Evolutionary conservation across 805 yeast species (phyloP), one percentile per base, ranked within the genome.

Genomic region (Wickerhamomyces mucosus): DNA sequence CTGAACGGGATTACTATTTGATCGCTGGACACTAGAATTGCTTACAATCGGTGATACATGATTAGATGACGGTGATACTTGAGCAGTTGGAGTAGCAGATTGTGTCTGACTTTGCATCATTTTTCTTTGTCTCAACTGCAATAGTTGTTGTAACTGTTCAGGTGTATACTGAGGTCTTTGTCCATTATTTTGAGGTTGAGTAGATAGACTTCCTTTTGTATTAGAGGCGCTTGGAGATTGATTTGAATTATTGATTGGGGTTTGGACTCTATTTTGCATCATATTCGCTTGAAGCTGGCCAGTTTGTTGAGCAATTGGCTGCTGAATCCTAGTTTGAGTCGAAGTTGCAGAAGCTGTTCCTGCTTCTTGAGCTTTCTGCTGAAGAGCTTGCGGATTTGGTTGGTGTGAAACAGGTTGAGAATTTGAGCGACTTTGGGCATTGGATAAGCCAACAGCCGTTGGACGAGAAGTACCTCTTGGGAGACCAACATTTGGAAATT

Each of bases 111-210:
- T 36, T 25, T 42, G 49, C 7, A 39, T 31, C 22, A 36, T 16
- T 26, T 46, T 46, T 22, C 42, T 31, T 32, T 49, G 51, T 32
- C 47, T 44, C 36, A 67, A 41, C 33, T 69, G 76, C 28, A 73
- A 51, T 28, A 75, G 46, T 39, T 70, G 74, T 43, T 75, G 80
- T 11, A 75, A 51, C 41, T 75, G 83, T 36, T 75, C 81, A 8
- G 67, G 66, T 0, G 78, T 70, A 35, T 71, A 69, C 8, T 75
- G 74, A 1, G 72, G 63, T 4, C 76, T 77, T 45, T 69, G 69
- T 8, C 78, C 69, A 7, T 31, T 41, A 23, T 32, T 35, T 26
- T 35, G 33, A 19, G 38, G 27, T 7, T 26, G 7, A 13, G 5
- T 4, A 23, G 26, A 13, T n/a, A 10, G 16, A 13, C 26, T 14